Percentiles rank a stretch among this genome's conserved stretches.
Evolutionary conservation across 2,329 filamentous ascomycete species (phyloP).

Genomic region (Epichloe uncinata): DNA sequence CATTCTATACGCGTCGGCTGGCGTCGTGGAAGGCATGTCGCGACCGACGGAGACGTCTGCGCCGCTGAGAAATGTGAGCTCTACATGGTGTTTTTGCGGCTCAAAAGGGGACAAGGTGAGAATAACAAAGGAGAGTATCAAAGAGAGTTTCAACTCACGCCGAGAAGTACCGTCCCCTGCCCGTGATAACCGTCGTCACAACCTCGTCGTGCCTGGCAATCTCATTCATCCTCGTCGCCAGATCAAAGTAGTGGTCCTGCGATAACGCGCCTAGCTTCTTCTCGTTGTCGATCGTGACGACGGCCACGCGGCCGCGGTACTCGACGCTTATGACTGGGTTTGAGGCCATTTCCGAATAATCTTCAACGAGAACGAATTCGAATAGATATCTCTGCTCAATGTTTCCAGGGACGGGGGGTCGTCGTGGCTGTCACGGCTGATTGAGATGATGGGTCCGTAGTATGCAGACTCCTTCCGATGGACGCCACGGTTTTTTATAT

Average conservation of each 20-base stretch:
- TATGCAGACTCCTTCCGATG: too few relatives aligned
- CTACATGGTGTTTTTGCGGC: too few relatives aligned
- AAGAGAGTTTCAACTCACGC: slow-evolving; percentile 46
- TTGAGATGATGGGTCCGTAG: too few relatives aligned
- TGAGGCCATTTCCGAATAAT: too few relatives aligned
- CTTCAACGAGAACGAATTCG: too few relatives aligned
- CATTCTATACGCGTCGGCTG: slow-evolving; percentile 29
- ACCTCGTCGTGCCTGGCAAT: slow-evolving; percentile 69
- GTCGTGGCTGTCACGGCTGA: too few relatives aligned
- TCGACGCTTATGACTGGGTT: slow-evolving; percentile 20
- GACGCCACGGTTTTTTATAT: too few relatives aligned
- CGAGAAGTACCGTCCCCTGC: slow-evolving; percentile 74
- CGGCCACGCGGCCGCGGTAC: slow-evolving; percentile 36
- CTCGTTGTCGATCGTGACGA: slow-evolving; percentile 75
- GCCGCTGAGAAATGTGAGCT: slow-evolving; percentile 49
- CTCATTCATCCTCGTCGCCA: slow-evolving; percentile 61
- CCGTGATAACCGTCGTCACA: slow-evolving; percentile 72
- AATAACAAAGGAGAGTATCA: too few relatives aligned
- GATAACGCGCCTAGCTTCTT: slow-evolving; percentile 79
- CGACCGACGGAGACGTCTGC: slow-evolving; percentile 57
- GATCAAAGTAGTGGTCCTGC: slow-evolving; percentile 59
- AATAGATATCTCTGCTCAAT: too few relatives aligned
- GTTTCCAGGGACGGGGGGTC: too few relatives aligned
- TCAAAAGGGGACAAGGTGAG: too few relatives aligned
- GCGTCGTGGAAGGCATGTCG: slow-evolving; percentile 23